Conservation (phyloP, 2,329 filamentous ascomycete genomes). For the Dissoconium aciculare region DNA sequence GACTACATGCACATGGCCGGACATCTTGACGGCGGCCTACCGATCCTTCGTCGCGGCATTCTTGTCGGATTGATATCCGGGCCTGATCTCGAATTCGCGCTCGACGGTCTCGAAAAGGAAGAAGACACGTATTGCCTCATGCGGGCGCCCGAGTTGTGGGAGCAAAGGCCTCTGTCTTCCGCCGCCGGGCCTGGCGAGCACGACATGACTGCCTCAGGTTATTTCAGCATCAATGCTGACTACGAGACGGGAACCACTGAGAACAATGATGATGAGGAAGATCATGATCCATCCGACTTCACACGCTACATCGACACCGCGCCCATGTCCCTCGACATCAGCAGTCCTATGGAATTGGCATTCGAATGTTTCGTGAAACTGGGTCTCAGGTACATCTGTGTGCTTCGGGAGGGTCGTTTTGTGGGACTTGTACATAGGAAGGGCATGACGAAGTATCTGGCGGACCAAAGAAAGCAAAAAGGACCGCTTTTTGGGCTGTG, state of each 20-base stretch:
- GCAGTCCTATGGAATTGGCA: constrained; percentile 82
- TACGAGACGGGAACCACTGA: too few relatives aligned
- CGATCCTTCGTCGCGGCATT: constrained; percentile 63
- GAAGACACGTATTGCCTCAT: constrained; percentile 71
- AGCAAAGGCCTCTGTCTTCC: constrained; percentile 4
- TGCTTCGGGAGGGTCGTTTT: constrained; percentile 68
- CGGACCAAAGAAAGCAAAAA: constrained; percentile 4
- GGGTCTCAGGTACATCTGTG: constrained; percentile 82
- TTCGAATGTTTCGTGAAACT: constrained; percentile 95
- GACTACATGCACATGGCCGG: constrained; percentile 69
- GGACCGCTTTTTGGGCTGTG: too few relatives aligned
- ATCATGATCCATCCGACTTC: constrained; percentile 62
- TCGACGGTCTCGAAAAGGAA: constrained; percentile 61
- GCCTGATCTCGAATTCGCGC: constrained; percentile 81
- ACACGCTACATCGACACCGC: constrained; percentile 83
- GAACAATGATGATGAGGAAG: constrained; percentile 48
- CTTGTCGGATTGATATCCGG: constrained; percentile 85
- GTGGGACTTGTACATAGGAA: constrained; percentile 94
- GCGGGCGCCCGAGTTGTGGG: constrained; percentile 41
- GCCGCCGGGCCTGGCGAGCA: neutral
- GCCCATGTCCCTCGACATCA: constrained; percentile 74
- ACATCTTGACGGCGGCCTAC: constrained; percentile 81
- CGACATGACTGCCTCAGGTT: neutral
- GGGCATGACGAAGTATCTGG: constrained; percentile 32
- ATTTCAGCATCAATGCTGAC: constrained; percentile 2